A percentile compares a stretch with the other conserved stretches of the same genome.
These are phyloP conservation scores for Camellia lanceoleosa DNA, from an alignment of 148 eudicot genomes.

Conservation along the genomic window DNA sequence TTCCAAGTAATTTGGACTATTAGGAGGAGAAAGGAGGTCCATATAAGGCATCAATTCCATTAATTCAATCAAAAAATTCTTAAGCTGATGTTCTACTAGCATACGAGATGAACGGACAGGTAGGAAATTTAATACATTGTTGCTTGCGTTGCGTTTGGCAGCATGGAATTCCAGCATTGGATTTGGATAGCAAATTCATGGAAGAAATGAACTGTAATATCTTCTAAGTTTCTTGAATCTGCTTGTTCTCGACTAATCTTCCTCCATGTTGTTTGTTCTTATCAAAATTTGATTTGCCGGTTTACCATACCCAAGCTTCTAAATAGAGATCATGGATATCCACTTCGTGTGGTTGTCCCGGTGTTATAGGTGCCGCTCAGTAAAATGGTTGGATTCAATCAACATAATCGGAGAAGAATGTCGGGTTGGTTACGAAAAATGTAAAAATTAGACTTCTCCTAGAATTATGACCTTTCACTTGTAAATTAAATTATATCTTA, in stretches of 20 bases:
- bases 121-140: not conserved
- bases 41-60: constrained; percentile 83
- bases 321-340: constrained; percentile 97
- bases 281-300: not conserved
- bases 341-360: constrained; percentile 85
- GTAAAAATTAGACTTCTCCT: not conserved
- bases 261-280: not conserved
- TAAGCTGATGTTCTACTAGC: constrained; percentile 91
- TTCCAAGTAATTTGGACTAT: not conserved
- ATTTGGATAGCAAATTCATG: no score
- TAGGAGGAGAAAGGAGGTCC: constrained; percentile 99
- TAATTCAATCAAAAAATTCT: constrained; percentile 81
- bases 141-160: no score
- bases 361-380: constrained; percentile 99
- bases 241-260: not conserved
- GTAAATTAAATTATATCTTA: not conserved
- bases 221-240: not conserved
- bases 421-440: constrained; percentile 47
- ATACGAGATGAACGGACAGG: constrained; percentile 97
- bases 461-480: not conserved
- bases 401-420: constrained; percentile 78
- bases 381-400: constrained; percentile 89
- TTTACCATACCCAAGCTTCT: constrained; percentile 43
- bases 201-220: not conserved
- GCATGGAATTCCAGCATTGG: no score